Base-by-base conservation (phyloP, 2,329 filamentous ascomycete species). In the Zymoseptoria brevis region DNA sequence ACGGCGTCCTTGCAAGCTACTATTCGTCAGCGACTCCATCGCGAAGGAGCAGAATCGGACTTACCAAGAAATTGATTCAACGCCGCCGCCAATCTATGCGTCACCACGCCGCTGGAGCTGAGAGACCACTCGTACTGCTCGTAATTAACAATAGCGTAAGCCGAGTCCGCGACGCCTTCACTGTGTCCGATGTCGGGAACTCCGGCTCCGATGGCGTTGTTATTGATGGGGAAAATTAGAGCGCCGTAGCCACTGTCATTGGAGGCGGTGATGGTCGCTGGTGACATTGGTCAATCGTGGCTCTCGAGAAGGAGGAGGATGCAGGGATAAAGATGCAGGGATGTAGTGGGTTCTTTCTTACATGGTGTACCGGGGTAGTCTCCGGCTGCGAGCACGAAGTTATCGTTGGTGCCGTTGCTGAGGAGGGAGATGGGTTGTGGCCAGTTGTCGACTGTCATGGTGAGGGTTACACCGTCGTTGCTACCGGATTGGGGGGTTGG, bases 301-400 rank as follows among this genome's bases (percentile, higher is more conserved):
- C 21, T 2, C 16, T 19, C 4, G n/a, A 50, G 48, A 8, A 16
- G 7, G 19, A 50, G n/a, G n/a, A n/a, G n/a, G n/a, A n/a, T n/a
- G n/a, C n/a, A n/a, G n/a, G n/a, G n/a, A n/a, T n/a, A n/a, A n/a
- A n/a, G n/a, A n/a, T n/a, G n/a, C n/a, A n/a, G n/a, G n/a, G n/a
- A n/a, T n/a, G n/a, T n/a, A n/a, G n/a, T n/a, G n/a, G n/a, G n/a
- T n/a, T n/a, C n/a, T n/a, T n/a, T n/a, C n/a, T n/a, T n/a, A 60
- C 58, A 55, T 41, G 57, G 54, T 21, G 60, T 59, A 7, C 60
- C 60, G 2, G 60, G 60, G 54, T 61, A 61, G 19, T 51, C 60
- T 16, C 52, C 53, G 1, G 57, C 54, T 22, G 24, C 30, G 5
- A 61, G 57, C 8, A 61, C 60, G 13, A 50, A 19, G n/a, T 57